These are phyloP conservation scores for Xylariomycetidae sp. DNA, from an alignment of 2,329 filamentous ascomycete genomes.

Conservation along the genomic window DNA sequence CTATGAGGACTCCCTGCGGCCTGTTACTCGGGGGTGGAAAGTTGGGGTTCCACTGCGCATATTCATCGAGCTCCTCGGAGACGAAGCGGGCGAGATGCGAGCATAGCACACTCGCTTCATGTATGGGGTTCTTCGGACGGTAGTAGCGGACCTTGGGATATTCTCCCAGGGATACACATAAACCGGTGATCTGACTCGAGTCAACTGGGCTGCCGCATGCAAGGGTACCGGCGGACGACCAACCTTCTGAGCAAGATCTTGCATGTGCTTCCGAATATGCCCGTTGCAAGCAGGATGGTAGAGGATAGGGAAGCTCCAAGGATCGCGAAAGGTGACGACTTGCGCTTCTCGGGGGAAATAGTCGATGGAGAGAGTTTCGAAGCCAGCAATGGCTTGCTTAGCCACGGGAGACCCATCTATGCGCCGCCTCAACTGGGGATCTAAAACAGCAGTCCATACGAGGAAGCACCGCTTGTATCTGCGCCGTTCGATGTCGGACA, in stretches of 20 bases:
- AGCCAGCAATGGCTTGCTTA: constrained; percentile 69
- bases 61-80: constrained; percentile 84
- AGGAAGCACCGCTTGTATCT: constrained; percentile 76
- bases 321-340: constrained; percentile 84
- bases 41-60: constrained; percentile 74
- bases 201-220: constrained; percentile 7
- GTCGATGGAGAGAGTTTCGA: constrained; percentile 78
- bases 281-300: constrained; percentile 88
- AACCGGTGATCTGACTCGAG: constrained; percentile 61
- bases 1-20: constrained; percentile 75
- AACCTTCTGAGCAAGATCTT: constrained; percentile 82
- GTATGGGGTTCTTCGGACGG: constrained; percentile 63
- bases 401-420: constrained; percentile 66
- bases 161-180: constrained; percentile 90
- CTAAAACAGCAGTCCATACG: constrained; percentile 77
- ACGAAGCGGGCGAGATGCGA: constrained; percentile 85
- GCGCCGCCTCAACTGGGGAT: constrained; percentile 62
- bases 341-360: constrained; percentile 89
- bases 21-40: constrained; percentile 76
- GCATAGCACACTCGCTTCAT: constrained; percentile 85
- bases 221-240: constrained; percentile 1
- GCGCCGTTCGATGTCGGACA: constrained; percentile 82
- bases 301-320: constrained; percentile 89
- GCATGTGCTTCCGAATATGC: constrained; percentile 76
- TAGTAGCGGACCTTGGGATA: constrained; percentile 93